Evolutionary conservation across 2,329 filamentous ascomycete species (phyloP), one percentile per base, ranked within the genome.

Genomic region (Cordyceps javanica): DNA sequence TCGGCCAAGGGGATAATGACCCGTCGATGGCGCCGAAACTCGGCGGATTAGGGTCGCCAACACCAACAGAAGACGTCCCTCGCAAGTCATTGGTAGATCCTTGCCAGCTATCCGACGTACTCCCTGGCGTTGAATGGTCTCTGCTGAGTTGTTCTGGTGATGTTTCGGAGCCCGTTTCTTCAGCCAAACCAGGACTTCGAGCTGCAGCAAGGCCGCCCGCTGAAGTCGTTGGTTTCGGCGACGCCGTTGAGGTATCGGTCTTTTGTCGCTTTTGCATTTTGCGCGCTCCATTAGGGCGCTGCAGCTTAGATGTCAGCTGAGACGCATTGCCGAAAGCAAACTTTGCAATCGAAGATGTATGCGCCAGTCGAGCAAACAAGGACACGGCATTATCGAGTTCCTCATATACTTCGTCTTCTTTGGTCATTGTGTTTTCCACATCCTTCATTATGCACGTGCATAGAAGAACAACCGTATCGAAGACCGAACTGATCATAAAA

Each of bases 361-460:
- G 44, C 13, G 42, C 34, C 25, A 56, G 21, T 13, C 44, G 53
- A 49, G 32, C 34, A 25, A 56, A 49, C 14, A 56, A 19, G 8
- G 53, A 48, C 44, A 56, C 42, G 9, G 53, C 53, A 32, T 56
- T 48, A 13, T 56, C 53, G 25, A 56, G 32, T 14, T 49, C 53
- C 25, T 56, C 21, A 19, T 48, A 56, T 2, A 56, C 13, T 25
- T 56, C 53, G 4, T 41, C 32, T 32, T 49, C 32, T n/a, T 48
- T 70, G 3, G 74, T 71, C 5, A 80, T 67, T 8, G 65, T 68
- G 19, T 65, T 62, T 26, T 75, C 68, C 21, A 67, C 63, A 59
- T 82, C 79, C 57, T 82, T 78, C 8, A 80, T 71, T 5, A 82
- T 68, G 4, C 78, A 75, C 0, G 78, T 80, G 66, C 77, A 81